Evolutionary conservation across 495 filamentous ascomycete genomes (phyloP), one percentile per base, ranked within the genome.

Genomic region (Hyaloscypha bicolor): DNA sequence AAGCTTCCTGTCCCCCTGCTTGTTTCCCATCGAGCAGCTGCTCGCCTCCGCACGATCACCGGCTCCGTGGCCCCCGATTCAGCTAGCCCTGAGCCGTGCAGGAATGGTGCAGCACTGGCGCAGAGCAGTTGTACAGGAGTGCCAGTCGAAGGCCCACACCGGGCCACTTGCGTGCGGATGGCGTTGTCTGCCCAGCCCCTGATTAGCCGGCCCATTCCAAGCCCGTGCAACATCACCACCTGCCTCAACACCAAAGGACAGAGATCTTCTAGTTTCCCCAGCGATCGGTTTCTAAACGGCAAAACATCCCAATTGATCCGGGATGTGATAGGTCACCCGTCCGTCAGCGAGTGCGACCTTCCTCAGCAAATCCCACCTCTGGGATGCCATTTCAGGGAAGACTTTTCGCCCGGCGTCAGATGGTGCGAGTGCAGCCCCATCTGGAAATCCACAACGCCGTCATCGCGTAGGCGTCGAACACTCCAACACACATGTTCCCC

Each of bases 81-180:
- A 48, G 42, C 42, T 48, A 48, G 42, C 42, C 42, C 42, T 48
- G 16, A 12, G 11, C 11, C 35, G 42, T 48, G 42, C 42, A 48
- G 9, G 42, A 19, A 48, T 48, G 42, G 42, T 48, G 42, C 42
- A 48, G 42, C 6, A 48, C 8, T 12, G 42, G 42, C 42, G 42
- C 42, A 48, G 25, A 25, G 25, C n/a, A n/a, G n/a, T n/a, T n/a
- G n/a, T n/a, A n/a, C 25, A 25, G 25, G 25, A 25, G 25, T 25
- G 25, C 25, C 42, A 16, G 4, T 16, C 4, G 42, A 4, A 25
- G 53, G 22, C 30, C 53, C 53, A 29, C 53, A 60, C 35, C 4
- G 12, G 56, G 56, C 56, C 56, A 60, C 56, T 60, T 25, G 31
- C 56, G 22, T 60, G 56, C 56, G 35, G 53, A 60, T 22, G 56